Evolutionary conservation across 805 yeast species (phyloP), one percentile per base, ranked within the genome.

Genomic region (Candida xyloterini): DNA sequence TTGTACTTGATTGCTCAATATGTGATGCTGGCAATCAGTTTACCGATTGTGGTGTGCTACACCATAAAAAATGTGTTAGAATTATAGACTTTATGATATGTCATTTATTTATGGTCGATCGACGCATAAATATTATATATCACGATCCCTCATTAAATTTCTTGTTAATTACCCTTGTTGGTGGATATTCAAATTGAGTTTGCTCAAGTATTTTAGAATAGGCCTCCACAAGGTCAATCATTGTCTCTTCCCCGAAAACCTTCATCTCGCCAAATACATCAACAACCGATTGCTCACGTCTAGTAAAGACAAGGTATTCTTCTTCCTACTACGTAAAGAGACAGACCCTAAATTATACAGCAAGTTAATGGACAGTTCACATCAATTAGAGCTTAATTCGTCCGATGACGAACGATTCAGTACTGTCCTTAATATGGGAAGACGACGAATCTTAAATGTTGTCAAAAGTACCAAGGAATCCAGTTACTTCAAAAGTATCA

Each of bases 21-120:
- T 46, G 38, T 63, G 4, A 52, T 70, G 2, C 55, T 77, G 31
- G 69, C 67, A 46, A 51, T 77, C 23, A 61, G 75, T 2, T 56
- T 77, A 33, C 81, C 82, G 1, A 63, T 76, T 29, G 64, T 76
- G 47, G 78, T 75, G 7, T 70, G 76, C 24, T 77, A 57, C 39
- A 46, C 60, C n/a, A 38, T 65, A 14, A 62, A 63, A 38, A 51
- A 58, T 2, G 59, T 58, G 22, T 40, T 62, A 29, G 45, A 53
- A 13, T 29, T 47, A 38, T 50, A 28, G 36, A 37, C 13, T 15
- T 24, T 13, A 20, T 22, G 28, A 30, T 20, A 16, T 15, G 31
- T 28, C 31, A 28, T 7, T 13, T 18, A 31, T 26, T 27, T 20
- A 15, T 20, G 25, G 46, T 10, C 47, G 40, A 43, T 43, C 43